Base-by-base conservation (phyloP, 139 green algal species). In the Chlamydomonas sp. region DNA sequence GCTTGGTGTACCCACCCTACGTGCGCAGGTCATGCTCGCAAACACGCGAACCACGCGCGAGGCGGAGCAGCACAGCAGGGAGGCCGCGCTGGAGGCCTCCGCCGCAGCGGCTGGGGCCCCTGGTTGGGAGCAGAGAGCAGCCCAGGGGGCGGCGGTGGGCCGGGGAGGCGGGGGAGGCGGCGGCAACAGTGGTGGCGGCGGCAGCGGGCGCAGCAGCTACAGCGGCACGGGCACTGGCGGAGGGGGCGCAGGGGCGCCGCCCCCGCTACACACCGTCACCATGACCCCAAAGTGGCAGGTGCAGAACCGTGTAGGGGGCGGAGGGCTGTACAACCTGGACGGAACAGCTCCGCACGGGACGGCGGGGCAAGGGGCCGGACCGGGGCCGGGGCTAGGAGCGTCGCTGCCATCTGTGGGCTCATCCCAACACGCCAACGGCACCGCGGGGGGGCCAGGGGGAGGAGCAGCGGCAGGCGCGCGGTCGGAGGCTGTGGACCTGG, bases 291-390 rank as follows among this genome's bases (percentile, higher is more conserved):
- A 79, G 68, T 95, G 90, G 92, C 91, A 95, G 86, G 91, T 91
- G 3, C 88, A 93, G 89, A 94, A 94, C 67, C 85, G 77, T 18
- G 89, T 94, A 3, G 93, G 93, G 4, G 92, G 93, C 18, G 93
- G 93, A 67, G 90, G 89, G 64, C 71, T 96, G 81, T 93, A 93
- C 61, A 86, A 86, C 69, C 31, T 86, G 60, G 61, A 63, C 67
- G 91, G 85, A 1, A 61, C 92, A 7, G 78, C 82, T 2, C 89
- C 93, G 49, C 14, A n/a, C 14, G 75, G 58, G 79, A 71, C 74
- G 82, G 5, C 5, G 86, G 58, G 73, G 58, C 9, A 18, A 73
- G 57, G 80, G 20, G 49, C 83, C 58, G 61, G 7, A 4, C 1
- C 63, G 63, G 63, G 8, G 72, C 17, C 64, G 78, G 5, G 57